Percentiles rank a stretch among this genome's conserved stretches.
These are phyloP conservation scores for Hirschioporus abietinus DNA, from an alignment of 768 basidiomycete species.

Conservation along the genomic window DNA sequence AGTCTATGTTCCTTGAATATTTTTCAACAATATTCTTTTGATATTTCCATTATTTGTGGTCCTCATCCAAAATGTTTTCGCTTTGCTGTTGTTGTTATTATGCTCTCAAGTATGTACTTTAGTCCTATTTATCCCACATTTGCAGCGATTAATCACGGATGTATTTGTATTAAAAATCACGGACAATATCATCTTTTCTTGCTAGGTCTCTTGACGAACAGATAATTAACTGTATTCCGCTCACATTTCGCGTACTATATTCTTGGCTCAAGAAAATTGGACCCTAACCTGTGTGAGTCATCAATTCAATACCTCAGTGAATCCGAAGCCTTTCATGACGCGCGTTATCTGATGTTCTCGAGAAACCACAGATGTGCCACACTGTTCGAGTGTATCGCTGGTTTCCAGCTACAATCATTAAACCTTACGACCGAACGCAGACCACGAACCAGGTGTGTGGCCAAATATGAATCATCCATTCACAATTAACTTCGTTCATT, in stretches of 20 bases:
- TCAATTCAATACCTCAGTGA: neutral
- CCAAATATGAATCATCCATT: neutral
- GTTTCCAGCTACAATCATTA: neutral
- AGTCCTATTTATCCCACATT: neutral
- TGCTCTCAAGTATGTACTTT: conserved; percentile 1
- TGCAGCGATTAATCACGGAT: neutral
- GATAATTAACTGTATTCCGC: neutral
- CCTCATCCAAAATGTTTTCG: neutral
- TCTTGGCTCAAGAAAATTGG: neutral
- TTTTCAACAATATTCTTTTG: neutral
- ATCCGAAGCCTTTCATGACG: neutral
- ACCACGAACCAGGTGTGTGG: neutral
- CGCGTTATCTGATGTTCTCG: neutral
- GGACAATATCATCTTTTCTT: neutral
- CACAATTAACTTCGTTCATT: conserved; percentile 1
- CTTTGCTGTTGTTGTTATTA: neutral
- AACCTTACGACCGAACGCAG: neutral
- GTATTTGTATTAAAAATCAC: neutral
- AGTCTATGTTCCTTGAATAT: conserved; percentile 53
- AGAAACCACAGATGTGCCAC: neutral
- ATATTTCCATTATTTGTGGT: neutral
- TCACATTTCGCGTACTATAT: neutral
- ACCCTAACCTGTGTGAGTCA: neutral
- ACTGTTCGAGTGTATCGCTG: neutral
- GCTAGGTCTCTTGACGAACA: neutral